phyloP scores from a whole-genome alignment of 202 grass and related monocot species.

The Elaeis oleifera region DNA sequence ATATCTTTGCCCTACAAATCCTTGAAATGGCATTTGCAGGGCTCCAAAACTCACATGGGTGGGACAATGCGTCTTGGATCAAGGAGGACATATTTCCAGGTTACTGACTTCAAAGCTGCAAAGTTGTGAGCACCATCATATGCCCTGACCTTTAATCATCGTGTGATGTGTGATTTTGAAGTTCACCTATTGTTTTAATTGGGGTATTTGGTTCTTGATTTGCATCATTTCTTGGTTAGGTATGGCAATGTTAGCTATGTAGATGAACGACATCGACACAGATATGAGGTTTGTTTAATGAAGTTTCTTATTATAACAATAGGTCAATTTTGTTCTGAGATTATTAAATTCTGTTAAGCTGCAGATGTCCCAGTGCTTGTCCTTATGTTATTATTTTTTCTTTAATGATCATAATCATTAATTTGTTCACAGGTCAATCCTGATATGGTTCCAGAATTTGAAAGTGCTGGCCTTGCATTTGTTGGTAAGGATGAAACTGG shows the following conservation, averaged over 20 bases:
- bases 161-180: background rate
- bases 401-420: background rate
- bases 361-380: too few relatives aligned
- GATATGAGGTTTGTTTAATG: slow-evolving; percentile 25
- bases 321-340: too few relatives aligned
- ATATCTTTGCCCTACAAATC: background rate
- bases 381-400: background rate
- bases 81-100: slow-evolving; percentile 11
- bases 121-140: slow-evolving; percentile 16
- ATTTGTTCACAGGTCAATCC: slow-evolving; percentile 10
- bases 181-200: background rate
- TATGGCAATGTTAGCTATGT: slow-evolving; percentile 11
- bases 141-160: background rate
- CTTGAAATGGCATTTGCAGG: background rate
- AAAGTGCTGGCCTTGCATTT: slow-evolving; percentile 16
- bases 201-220: background rate
- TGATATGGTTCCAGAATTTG: slow-evolving; percentile 17
- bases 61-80: slow-evolving; percentile 15
- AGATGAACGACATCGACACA: slow-evolving; percentile 14
- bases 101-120: background rate
- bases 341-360: too few relatives aligned
- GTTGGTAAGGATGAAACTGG: slow-evolving; percentile 19
- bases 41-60: slow-evolving; percentile 21
- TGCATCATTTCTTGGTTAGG: slow-evolving; percentile 1
- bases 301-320: background rate